Percentiles rank a stretch among this genome's conserved stretches.
These are phyloP conservation scores for Phytophthora podocarpi DNA, from an alignment of 352 stramenopile species.

Conservation along the genomic window DNA sequence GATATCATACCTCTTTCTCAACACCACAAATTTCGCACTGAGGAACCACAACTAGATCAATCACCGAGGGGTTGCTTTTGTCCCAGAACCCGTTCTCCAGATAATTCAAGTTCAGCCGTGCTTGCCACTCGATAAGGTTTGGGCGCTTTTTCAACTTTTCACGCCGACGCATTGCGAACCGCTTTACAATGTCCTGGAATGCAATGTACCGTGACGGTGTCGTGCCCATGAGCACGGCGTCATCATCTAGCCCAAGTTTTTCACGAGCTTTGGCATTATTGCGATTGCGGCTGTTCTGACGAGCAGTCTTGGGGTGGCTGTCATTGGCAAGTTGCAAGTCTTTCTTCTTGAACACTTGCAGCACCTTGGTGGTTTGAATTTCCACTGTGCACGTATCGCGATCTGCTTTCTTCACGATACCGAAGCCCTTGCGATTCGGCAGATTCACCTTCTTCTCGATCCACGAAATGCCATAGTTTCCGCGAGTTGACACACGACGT, in stretches of 20 bases:
- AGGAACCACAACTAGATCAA: conserved; percentile 74
- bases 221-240: conserved; percentile 82
- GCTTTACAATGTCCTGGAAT: conserved; percentile 88
- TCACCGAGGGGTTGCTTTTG: conserved; percentile 52
- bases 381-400: conserved; percentile 88
- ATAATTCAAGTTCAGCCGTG: conserved; percentile 68
- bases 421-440: conserved; percentile 74
- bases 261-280: conserved; percentile 81
- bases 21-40: conserved; percentile 83
- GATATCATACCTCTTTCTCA: conserved; percentile 74
- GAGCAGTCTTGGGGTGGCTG: conserved; percentile 52
- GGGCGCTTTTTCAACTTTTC: conserved; percentile 87
- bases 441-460: conserved; percentile 87
- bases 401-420: conserved; percentile 85
- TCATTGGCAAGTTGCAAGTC: conserved; percentile 82
- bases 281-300: conserved; percentile 60
- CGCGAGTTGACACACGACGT: conserved; percentile 71
- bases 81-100: conserved; percentile 62
- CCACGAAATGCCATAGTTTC: conserved; percentile 88
- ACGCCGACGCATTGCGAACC: conserved; percentile 79
- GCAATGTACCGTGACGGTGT: conserved; percentile 77
- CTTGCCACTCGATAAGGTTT: conserved; percentile 83
- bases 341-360: conserved; percentile 89
- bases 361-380: conserved; percentile 65
- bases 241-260: conserved; percentile 70